phyloP scores from a whole-genome alignment of 345 rosid species.

The Arabis alpina region DNA sequence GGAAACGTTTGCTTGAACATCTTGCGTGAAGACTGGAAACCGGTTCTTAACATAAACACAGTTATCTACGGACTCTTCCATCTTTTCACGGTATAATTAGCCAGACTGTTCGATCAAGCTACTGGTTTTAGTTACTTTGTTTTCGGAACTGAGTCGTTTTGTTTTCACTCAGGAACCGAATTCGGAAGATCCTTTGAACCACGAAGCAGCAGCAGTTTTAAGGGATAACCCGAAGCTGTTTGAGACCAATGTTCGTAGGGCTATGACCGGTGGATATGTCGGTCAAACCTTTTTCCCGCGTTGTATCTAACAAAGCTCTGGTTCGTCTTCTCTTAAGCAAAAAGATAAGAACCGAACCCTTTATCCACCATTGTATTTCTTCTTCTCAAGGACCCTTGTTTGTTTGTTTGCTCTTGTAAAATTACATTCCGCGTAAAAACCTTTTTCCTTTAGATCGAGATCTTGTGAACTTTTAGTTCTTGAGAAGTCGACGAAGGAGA shows the following conservation, averaged over 20 bases:
- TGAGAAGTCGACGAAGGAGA: constrained; percentile 22
- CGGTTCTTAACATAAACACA: constrained; percentile 93
- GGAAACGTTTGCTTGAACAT: constrained; percentile 96
- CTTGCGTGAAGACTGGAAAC: constrained; percentile 98
- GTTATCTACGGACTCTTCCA: constrained; percentile 87
- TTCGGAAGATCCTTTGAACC: constrained; percentile 91
- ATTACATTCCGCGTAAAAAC: constrained; percentile 19
- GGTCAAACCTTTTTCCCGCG: constrained; percentile 74
- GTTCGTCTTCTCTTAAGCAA: constrained; percentile 32
- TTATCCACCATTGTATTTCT: constrained; percentile 34
- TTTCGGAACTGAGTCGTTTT: not conserved
- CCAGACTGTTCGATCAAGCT: not conserved
- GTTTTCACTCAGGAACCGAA: constrained; percentile 73
- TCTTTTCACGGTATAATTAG: constrained; percentile 76
- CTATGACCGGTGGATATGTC: constrained; percentile 84
- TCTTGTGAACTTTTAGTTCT: constrained; percentile 32
- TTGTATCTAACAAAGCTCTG: constrained; percentile 55
- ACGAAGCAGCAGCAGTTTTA: constrained; percentile 86
- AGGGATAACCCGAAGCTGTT: constrained; percentile 82
- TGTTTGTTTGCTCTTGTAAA: constrained; percentile 40
- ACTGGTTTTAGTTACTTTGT: not conserved
- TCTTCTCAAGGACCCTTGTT: constrained; percentile 22
- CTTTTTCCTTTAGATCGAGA: constrained; percentile 11
- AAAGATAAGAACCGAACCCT: constrained; percentile 27
- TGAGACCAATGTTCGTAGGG: constrained; percentile 70